Percentiles rank a stretch among this genome's conserved stretches.
These are phyloP conservation scores for Russula sp. DNA, from an alignment of 768 basidiomycete genomes.

Conservation along the genomic window DNA sequence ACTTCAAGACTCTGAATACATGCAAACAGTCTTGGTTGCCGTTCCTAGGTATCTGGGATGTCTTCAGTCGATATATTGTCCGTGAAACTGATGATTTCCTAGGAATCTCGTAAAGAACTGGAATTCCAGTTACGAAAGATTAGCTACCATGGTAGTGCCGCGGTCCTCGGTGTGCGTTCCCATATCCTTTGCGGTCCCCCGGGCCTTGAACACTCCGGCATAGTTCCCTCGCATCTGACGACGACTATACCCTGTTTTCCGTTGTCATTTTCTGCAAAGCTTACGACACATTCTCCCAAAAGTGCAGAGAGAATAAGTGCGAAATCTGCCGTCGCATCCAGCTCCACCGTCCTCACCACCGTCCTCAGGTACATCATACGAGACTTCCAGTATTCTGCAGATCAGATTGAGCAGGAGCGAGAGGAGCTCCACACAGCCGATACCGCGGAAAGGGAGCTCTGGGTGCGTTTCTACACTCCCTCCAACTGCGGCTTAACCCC, in stretches of 20 bases:
- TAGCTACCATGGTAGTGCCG: constrained; percentile 88
- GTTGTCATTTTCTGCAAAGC: constrained; percentile 88
- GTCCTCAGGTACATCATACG: constrained; percentile 76
- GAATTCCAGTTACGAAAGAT: constrained; percentile 81
- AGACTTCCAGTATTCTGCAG: constrained; percentile 89
- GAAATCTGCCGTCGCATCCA: constrained; percentile 25
- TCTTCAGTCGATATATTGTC: neutral
- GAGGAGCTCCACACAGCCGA: constrained; percentile 77
- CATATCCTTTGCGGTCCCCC: neutral
- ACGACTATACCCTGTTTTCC: constrained; percentile 80
- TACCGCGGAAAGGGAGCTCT: constrained; percentile 90
- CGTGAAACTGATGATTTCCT: constrained; percentile 11
- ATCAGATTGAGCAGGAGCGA: constrained; percentile 69
- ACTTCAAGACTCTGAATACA: constrained; percentile 84
- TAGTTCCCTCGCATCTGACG: constrained; percentile 76
- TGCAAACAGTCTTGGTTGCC: constrained; percentile 88
- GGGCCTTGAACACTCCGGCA: constrained; percentile 6
- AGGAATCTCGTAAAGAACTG: constrained; percentile 84
- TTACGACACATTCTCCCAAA: constrained; percentile 89
- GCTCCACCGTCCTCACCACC: constrained; percentile 3
- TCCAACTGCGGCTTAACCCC: neutral
- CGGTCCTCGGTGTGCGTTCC: constrained; percentile 72
- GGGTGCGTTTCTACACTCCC: constrained; percentile 52
- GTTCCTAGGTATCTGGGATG: constrained; percentile 73
- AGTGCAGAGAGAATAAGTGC: constrained; percentile 92